phyloP scores from a whole-genome alignment of 352 stramenopile genomes.

The Peronosclerospora sorghi region DNA sequence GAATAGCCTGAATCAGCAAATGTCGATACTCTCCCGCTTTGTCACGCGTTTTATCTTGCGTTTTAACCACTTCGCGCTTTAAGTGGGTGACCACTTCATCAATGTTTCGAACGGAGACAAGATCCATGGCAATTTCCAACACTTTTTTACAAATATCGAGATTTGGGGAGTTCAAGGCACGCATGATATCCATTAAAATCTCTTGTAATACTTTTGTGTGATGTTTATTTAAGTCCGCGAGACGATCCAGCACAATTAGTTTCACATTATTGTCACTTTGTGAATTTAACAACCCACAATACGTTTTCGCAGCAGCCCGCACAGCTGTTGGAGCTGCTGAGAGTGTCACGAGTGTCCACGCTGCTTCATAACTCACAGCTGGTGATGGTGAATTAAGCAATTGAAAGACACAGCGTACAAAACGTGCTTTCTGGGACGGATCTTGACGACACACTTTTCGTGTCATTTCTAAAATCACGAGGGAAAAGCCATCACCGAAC shows the following conservation, averaged over 20 bases:
- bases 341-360: constrained; percentile 98
- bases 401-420: constrained; percentile 97
- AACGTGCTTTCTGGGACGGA: constrained; percentile 96
- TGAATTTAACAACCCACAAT: constrained; percentile 94
- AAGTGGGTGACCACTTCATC: constrained; percentile 91
- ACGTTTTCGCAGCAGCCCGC: constrained; percentile 93
- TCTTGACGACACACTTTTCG: constrained; percentile 97
- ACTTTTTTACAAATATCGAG: constrained; percentile 99
- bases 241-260: constrained; percentile 97
- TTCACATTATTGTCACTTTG: constrained; percentile 99
- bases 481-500: constrained; percentile 96
- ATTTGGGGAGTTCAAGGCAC: constrained; percentile 93
- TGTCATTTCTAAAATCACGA: constrained; percentile 98
- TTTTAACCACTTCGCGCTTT: constrained; percentile 87
- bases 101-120: constrained; percentile 96
- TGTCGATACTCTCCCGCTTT: constrained; percentile 95
- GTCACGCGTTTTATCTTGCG: constrained; percentile 84
- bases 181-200: constrained; percentile 98
- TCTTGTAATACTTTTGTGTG: constrained; percentile 96
- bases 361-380: constrained; percentile 95
- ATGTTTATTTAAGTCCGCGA: constrained; percentile 96
- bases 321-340: constrained; percentile 97
- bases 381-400: constrained; percentile 90
- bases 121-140: constrained; percentile 95
- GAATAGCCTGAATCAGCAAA: constrained; percentile 97